Base-by-base conservation (phyloP, 1,139 yeast genomes). In the Casaregolazyma suthepensis region DNA sequence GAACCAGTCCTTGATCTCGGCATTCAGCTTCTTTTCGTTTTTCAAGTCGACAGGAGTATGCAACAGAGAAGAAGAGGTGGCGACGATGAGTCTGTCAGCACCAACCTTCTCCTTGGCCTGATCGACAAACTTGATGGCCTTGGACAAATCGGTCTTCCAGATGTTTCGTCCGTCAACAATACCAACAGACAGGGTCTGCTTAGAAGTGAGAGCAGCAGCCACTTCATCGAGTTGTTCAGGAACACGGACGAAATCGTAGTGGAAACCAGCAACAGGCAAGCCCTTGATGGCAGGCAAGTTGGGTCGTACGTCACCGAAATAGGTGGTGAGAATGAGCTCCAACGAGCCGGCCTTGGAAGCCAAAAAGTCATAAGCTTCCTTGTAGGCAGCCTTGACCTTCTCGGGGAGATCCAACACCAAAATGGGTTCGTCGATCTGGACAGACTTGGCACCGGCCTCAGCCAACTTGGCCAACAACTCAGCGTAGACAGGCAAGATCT, bases 241-340 rank as follows among this genome's bases (percentile, higher is more conserved):
- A 65, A 83, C 87, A 82, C 97, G 90, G 73, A 84, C 94, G 67
- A 89, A 88, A 79, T 93, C 99, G 71, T 87, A 88, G 82, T 93
- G 99, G 87, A 85, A 82, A 74, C 96, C 96, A 66, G 93, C 79
- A 66, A 93, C 96, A 70, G 96, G 95, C 71, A 93, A 82, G 65
- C 81, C 85, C 79, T 86, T 83, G 75, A 93, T 80, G 64, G 97
- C 93, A 63, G 77, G 77, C 74, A 91, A 79, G 87, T 93, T 93
- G 78, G 98, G 98, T 77, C 91, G 86, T 66, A 88, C 96, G 70
- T 94, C 96, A 80, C 99, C 99, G 72, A 93, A 93, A 83, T 93
- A 93, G 66, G 98, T 79, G 71, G 99, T 81, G 71, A 93, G 75
- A 66, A 85, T 76, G 67, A 93, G 75, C 73, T 87, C 83, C 73